phyloP scores from a whole-genome alignment of 2,329 filamentous ascomycete species.

The Aspergillus arachidicola region DNA sequence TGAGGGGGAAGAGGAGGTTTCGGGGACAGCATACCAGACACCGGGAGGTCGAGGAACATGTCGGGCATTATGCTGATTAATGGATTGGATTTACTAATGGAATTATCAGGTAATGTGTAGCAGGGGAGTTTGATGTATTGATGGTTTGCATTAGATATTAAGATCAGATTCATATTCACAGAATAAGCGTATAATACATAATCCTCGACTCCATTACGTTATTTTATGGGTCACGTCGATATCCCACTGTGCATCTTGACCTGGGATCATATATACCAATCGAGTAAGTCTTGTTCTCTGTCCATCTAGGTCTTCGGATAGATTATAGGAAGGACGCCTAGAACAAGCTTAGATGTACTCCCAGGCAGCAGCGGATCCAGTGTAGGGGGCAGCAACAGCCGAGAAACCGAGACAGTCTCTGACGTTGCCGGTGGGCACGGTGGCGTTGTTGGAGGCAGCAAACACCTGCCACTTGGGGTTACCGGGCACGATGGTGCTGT shows the following conservation, averaged over 20 bases:
- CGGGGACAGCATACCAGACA: conserved; percentile 25
- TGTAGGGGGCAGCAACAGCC: conserved; percentile 31
- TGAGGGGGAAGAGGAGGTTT: conserved; percentile 29
- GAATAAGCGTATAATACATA: neutral
- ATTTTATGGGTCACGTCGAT: neutral
- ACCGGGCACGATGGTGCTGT: conserved; percentile 7
- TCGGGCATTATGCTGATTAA: neutral
- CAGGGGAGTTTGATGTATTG: neutral
- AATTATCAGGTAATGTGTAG: neutral
- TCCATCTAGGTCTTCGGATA: too few relatives aligned
- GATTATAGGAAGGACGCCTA: too few relatives aligned
- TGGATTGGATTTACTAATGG: neutral
- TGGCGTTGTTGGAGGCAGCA: conserved; percentile 39
- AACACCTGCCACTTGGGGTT: conserved; percentile 42
- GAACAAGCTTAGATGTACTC: conserved; percentile 38
- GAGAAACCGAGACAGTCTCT: conserved; percentile 41
- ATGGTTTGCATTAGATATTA: neutral
- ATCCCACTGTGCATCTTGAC: neutral
- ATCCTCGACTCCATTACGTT: neutral
- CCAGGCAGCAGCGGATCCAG: conserved; percentile 33
- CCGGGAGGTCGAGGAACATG: conserved; percentile 1
- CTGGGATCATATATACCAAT: neutral
- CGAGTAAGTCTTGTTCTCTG: too few relatives aligned
- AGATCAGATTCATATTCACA: neutral
- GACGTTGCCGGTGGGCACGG: conserved; percentile 41